These are phyloP conservation scores for Crepidotus variabilis DNA, from an alignment of 768 basidiomycete species.

Conservation along the genomic window DNA sequence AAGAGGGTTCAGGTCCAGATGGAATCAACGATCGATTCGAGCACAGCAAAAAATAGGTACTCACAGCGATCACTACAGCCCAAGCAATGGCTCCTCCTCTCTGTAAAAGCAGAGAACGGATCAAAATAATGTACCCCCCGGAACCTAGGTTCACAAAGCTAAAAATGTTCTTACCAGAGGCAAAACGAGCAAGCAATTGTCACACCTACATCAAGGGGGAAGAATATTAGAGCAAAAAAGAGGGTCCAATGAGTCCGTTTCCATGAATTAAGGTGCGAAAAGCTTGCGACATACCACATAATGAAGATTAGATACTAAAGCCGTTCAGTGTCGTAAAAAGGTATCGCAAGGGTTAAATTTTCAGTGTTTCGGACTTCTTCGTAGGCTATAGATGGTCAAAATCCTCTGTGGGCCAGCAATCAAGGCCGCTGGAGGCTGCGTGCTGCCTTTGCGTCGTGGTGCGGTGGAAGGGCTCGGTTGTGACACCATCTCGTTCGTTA, in stretches of 20 bases:
- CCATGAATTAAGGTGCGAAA: constrained; percentile 5
- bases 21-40: constrained; percentile 6
- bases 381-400: constrained; percentile 12
- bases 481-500: constrained; percentile 23
- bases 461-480: constrained; percentile 14
- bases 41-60: constrained; percentile 19
- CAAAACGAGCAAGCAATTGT: constrained; percentile 72
- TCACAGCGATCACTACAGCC: constrained; percentile 59
- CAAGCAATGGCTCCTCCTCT: constrained; percentile 71
- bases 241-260: constrained; percentile 5
- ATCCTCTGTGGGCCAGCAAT: constrained; percentile 11
- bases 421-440: constrained; percentile 10
- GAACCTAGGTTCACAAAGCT: constrained; percentile 7
- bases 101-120: constrained; percentile 33
- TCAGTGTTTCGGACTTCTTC: constrained; percentile 17
- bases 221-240: constrained; percentile 11
- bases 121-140: constrained; percentile 21
- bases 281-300: constrained; percentile 22
- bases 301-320: constrained; percentile 12
- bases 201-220: constrained; percentile 50
- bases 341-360: constrained; percentile 20
- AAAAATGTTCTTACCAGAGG: constrained; percentile 52
- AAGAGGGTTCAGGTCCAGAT: constrained; percentile 7
- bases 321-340: constrained; percentile 10
- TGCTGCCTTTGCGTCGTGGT: constrained; percentile 16